Percentiles rank a stretch among this genome's conserved stretches.
These are phyloP conservation scores for Flueggea neowawraea DNA, from an alignment of 441 rosid genomes.

Conservation along the genomic window DNA sequence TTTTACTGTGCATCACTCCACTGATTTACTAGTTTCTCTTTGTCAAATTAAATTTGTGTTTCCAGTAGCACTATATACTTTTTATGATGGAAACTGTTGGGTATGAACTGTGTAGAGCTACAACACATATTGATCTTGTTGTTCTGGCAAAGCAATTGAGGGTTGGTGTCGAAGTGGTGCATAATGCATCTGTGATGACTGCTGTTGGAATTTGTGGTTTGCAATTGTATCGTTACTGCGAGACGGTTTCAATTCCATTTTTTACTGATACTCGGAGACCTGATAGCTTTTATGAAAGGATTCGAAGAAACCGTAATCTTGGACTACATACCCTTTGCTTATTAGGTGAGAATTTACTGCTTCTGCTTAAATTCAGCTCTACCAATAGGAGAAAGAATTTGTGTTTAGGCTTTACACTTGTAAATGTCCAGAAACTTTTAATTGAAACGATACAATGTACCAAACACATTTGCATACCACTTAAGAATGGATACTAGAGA, in stretches of 20 bases:
- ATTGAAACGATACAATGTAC: too few relatives aligned
- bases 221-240: slow-evolving; percentile 91
- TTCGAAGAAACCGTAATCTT: slow-evolving; percentile 52
- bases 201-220: slow-evolving; percentile 90
- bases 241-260: slow-evolving; percentile 87
- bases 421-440: too few relatives aligned
- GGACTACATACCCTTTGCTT: slow-evolving; percentile 93
- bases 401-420: too few relatives aligned
- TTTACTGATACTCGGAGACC: slow-evolving; percentile 93
- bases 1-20: neutral
- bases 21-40: neutral
- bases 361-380: neutral
- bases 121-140: slow-evolving; percentile 87
- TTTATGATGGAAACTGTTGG: neutral
- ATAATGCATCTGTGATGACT: slow-evolving; percentile 95
- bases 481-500: too few relatives aligned
- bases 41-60: neutral
- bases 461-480: too few relatives aligned
- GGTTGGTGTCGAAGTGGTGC: slow-evolving; percentile 68
- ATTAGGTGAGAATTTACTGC: slow-evolving; percentile 41
- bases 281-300: slow-evolving; percentile 86
- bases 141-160: slow-evolving; percentile 82
- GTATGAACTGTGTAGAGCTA: slow-evolving; percentile 48
- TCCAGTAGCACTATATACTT: neutral
- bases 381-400: neutral